Base-by-base conservation (phyloP, 805 yeast species). In the Wickerhamomyces mucosus region DNA sequence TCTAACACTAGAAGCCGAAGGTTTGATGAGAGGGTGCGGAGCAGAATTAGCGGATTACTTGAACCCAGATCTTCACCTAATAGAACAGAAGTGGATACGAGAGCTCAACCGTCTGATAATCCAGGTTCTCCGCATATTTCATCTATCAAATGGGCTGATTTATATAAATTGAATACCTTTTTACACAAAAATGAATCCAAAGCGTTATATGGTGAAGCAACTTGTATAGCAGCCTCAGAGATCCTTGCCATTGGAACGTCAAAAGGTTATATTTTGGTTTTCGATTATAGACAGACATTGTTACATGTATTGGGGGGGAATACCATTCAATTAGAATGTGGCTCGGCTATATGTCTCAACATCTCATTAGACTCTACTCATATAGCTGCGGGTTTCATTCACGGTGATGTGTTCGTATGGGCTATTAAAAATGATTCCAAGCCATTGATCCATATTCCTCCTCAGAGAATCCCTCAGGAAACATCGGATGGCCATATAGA, bases 331-430 rank as follows among this genome's bases (percentile, higher is more conserved):
- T 32, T 50, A 2, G 54, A 54, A 11, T 50, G 61, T 21, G 75
- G 78, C 0, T 42, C 64, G 0, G 73, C 84, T 1, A 65, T 80
- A 0, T 38, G 72, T 3, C 46, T 86, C 16, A 62, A 72, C 0
- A 55, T 79, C 11, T 78, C 92, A 0, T 57, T 70, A 6, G 95
- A 88, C 49, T 78, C 82, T 2, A 63, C 79, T 0, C 70, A 67
- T 44, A 40, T 85, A 3, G 84, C 80, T 0, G 78, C 75, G 0
- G 94, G 95, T 2, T 74, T 68, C 41, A 59, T 63, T 5, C 56
- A 65, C 15, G 97, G 96, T 0, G 62, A 61, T 33, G 65, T 88
- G 3, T 57, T 66, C 18, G 42, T 82, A 2, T 89, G 95, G 94
- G 76, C 81, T 39, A 42, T 78, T 18, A 50, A 51, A 26, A 41